phyloP scores from a whole-genome alignment of 768 basidiomycete species.

The Suillus brevipes region DNA sequence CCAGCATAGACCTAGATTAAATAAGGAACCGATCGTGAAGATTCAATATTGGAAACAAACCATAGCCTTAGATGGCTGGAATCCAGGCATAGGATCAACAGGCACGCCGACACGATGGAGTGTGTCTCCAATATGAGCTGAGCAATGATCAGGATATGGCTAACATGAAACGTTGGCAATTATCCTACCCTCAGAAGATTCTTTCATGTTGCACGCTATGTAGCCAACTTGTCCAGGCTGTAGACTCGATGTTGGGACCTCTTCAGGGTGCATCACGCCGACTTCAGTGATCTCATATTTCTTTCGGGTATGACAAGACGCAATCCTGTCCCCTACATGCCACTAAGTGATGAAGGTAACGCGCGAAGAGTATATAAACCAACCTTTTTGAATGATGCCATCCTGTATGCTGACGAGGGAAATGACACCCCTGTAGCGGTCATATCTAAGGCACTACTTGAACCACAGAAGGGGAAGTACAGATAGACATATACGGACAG shows the following conservation, averaged over 20 bases:
- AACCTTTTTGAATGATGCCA: slow-evolving; percentile 83
- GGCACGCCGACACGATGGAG: slow-evolving; percentile 70
- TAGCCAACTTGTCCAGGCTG: slow-evolving; percentile 84
- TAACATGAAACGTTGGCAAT: too few relatives aligned
- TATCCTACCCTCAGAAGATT: slow-evolving; percentile 80
- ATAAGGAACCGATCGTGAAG: slow-evolving; percentile 5
- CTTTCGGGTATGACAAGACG: slow-evolving; percentile 80
- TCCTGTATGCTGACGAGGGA: slow-evolving; percentile 82
- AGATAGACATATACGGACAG: slow-evolving; percentile 50
- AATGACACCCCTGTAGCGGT: slow-evolving; percentile 94
- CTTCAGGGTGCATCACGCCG: slow-evolving; percentile 89
- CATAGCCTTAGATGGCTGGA: slow-evolving; percentile 93
- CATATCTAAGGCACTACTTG: slow-evolving; percentile 60
- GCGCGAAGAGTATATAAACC: slow-evolving; percentile 6
- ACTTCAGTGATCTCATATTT: slow-evolving; percentile 88
- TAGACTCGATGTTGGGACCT: slow-evolving; percentile 67
- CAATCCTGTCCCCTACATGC: slow-evolving; percentile 80
- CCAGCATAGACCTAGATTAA: slow-evolving; percentile 82
- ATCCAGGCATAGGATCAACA: slow-evolving; percentile 86
- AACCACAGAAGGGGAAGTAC: slow-evolving; percentile 6
- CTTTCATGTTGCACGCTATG: slow-evolving; percentile 97
- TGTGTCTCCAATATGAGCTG: slow-evolving; percentile 94
- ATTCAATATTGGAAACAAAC: slow-evolving; percentile 38
- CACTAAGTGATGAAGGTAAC: slow-evolving; percentile 5
- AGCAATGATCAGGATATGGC: slow-evolving; percentile 7